phyloP scores from a whole-genome alignment of 2,329 filamentous ascomycete species.

The Cladorrhinum sp. region DNA sequence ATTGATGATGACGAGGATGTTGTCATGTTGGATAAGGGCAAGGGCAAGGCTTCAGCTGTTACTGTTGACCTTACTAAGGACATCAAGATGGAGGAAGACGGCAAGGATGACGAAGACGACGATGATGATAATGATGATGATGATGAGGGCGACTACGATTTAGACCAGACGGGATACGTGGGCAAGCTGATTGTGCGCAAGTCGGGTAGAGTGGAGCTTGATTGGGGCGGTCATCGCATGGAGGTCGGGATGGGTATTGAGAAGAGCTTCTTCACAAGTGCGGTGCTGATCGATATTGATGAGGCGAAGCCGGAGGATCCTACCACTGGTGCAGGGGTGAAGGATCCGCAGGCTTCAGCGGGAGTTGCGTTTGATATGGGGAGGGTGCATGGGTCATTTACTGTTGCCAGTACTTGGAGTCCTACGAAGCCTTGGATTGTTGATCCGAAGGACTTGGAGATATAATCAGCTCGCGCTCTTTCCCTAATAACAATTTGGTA shows the following conservation, averaged over 20 bases:
- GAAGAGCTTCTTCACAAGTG: slow-evolving; percentile 54
- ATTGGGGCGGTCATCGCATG: slow-evolving; percentile 59
- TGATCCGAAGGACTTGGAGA: slow-evolving; percentile 34
- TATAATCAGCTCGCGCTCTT: too few species aligned
- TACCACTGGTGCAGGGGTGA: background rate
- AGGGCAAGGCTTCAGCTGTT: slow-evolving; percentile 17
- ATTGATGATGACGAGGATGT: slow-evolving; percentile 34
- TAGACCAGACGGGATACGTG: slow-evolving; percentile 53
- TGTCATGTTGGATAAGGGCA: slow-evolving; percentile 34
- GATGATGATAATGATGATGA: slow-evolving; percentile 27
- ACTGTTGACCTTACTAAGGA: slow-evolving; percentile 44
- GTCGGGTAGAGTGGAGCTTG: slow-evolving; percentile 60
- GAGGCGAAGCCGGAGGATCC: slow-evolving; percentile 48
- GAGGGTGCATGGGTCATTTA: slow-evolving; percentile 60
- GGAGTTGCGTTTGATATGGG: slow-evolving; percentile 61
- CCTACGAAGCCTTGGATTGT: slow-evolving; percentile 57
- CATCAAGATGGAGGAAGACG: slow-evolving; percentile 29
- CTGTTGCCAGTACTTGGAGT: slow-evolving; percentile 56
- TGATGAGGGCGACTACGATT: slow-evolving; percentile 32
- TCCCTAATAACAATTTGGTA: too few species aligned
- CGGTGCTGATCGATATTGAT: slow-evolving; percentile 57
- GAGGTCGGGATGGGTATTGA: slow-evolving; percentile 52
- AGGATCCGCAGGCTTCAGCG: slow-evolving; percentile 16
- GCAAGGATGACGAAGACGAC: slow-evolving; percentile 28
- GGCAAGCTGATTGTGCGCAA: slow-evolving; percentile 59